Percentiles rank a stretch among this genome's conserved stretches.
Evolutionary conservation across 805 yeast species (phyloP).

Genomic region (Brettanomyces custersianus): DNA sequence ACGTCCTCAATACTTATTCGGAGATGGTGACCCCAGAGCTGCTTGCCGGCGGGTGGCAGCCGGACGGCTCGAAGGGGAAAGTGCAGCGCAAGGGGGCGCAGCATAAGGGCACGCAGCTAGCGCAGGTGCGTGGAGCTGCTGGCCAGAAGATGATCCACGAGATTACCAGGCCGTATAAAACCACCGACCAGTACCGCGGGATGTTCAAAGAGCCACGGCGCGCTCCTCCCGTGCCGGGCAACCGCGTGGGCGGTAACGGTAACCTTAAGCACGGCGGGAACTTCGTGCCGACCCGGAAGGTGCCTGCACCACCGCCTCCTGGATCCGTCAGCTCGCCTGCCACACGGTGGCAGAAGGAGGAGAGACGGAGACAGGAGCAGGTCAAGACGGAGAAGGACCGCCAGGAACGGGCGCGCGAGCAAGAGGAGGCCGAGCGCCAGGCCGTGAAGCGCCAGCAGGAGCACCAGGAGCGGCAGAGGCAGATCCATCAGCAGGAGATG

Average conservation of each 20-base stretch:
- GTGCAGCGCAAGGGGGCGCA: not conserved
- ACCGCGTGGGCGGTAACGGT: no score
- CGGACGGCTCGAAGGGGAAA: not conserved
- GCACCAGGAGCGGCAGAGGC: no score
- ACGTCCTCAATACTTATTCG: constrained; percentile 46
- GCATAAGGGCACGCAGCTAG: not conserved
- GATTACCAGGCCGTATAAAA: constrained; percentile 24
- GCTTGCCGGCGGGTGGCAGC: constrained; percentile 14
- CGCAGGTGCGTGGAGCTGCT: not conserved
- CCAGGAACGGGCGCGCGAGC: no score
- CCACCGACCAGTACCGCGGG: constrained; percentile 9
- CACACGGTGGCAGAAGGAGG: no score
- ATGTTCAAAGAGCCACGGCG: constrained; percentile 25
- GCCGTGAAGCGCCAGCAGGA: no score
- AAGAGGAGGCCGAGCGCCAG: no score
- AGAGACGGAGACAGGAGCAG: no score
- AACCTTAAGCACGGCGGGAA: constrained; percentile 5
- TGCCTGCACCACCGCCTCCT: constrained; percentile 21
- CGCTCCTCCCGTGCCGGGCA: constrained; percentile 29
- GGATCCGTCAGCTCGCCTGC: no score
- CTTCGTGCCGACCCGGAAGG: constrained; percentile 31
- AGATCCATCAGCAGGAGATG: no score
- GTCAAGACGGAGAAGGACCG: no score
- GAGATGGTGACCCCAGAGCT: constrained; percentile 33
- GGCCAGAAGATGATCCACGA: constrained; percentile 15